Evolutionary conservation across 306 rosid species (phyloP), one percentile per base, ranked within the genome.

Genomic region (Trifolium dubium): DNA sequence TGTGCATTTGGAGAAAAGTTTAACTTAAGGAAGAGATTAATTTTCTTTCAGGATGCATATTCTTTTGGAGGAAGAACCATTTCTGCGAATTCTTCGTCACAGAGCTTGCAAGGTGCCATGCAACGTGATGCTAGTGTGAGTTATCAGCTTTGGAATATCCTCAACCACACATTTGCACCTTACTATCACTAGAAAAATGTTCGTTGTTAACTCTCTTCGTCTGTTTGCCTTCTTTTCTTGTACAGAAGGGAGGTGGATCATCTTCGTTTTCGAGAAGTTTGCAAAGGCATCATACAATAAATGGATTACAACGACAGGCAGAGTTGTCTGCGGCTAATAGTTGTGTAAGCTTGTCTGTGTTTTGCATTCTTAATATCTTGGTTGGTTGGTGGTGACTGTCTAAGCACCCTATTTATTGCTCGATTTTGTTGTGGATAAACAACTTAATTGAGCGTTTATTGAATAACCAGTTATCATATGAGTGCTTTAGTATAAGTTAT

Each of bases 31-130:
- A 15, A 65, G 66, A 43, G 39, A 19, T 67, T 58, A 51, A 51
- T 71, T 78, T 77, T 74, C 69, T 78, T 79, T 72, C 92, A 90
- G 98, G 84, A 89, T 69, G 93, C 93, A 15, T 64, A 9, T 64
- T 77, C 80, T 67, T 73, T 83, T 69, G 58, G 41, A 73, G 86
- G 74, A 44, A 65, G 55, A 62, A 41, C 78, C 53, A 65, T 30
- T 14, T 79, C 77, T 32, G 34, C 8, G 54, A 83, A 46, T 71
- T 68, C 85, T 56, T 72, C 84, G 50, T 72, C 82, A 1, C 67
- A 64, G 80, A 65, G 68, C 80, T 68, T 66, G 55, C 85, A 39
- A 31, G 89, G 78, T 67, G 77, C 41, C 18, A 29, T n/a, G 60
- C 80, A 79, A 30, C 40, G 15, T 73, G 74, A 65, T 30, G 39